A percentile compares a stretch with the other conserved stretches of the same genome.
Conservation (phyloP, 306 rosid species). For the Elaeagnus macrophylla region DNA sequence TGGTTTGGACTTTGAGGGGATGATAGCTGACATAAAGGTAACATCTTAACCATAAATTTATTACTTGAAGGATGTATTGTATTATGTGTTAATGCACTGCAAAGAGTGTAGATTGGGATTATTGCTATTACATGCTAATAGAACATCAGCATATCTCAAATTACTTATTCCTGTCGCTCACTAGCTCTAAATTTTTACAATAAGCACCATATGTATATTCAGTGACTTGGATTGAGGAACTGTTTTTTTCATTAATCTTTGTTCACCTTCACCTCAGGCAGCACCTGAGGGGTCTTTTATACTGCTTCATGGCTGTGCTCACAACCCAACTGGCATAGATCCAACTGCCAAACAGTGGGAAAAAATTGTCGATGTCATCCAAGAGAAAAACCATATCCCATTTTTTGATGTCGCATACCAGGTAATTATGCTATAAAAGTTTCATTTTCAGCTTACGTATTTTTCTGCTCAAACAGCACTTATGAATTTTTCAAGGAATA, state of each 20-base stretch:
- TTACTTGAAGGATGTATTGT: too few species aligned
- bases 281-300: conserved; percentile 95
- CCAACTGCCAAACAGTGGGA: conserved; percentile 93
- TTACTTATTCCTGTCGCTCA: too few species aligned
- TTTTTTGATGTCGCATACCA: conserved; percentile 98
- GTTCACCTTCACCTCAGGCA: conserved; percentile 31
- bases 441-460: not conserved
- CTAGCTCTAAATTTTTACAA: too few species aligned
- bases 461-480: conserved; percentile 1
- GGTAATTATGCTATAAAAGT: conserved; percentile 30
- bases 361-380: conserved; percentile 82
- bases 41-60: conserved; percentile 2
- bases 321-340: conserved; percentile 97
- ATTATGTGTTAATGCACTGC: not conserved
- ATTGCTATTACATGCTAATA: not conserved
- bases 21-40: conserved; percentile 88
- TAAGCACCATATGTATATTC: not conserved
- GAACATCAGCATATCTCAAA: too few species aligned
- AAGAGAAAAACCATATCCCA: conserved; percentile 72
- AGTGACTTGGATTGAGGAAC: not conserved
- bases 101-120: not conserved
- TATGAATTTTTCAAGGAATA: not conserved
- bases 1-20: conserved; percentile 97
- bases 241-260: not conserved
- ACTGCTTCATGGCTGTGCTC: conserved; percentile 98